Base-by-base conservation (phyloP, 352 stramenopile genomes). In the Phytophthora hibernalis region DNA sequence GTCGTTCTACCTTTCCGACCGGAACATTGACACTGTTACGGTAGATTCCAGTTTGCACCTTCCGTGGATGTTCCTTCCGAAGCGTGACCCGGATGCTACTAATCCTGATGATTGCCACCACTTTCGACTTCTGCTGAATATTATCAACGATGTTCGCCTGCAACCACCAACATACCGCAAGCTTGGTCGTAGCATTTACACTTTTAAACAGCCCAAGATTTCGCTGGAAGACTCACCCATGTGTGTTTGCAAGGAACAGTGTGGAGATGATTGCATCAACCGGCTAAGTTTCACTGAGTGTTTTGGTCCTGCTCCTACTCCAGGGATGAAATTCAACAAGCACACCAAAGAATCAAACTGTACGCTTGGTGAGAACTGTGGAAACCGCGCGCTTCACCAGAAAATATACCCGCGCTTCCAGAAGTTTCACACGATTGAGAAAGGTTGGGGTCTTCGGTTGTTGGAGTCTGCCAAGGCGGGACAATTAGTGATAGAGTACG, bases 231-330 rank as follows among this genome's bases (percentile, higher is more conserved):
- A 96, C 54, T 69, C 83, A 11, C 86, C 89, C 5, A 78, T 86
- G 73, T 96, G 89, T 63, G 63, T 90, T 3, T 96, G 89, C 73
- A 95, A 79, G 54, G 66, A 79, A n/a, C 53, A 43, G 15, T 98
- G 95, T 55, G 90, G 78, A 47, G 94, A 98, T 18, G 71, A 97
- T 54, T 98, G 95, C 65, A 97, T 98, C 57, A 98, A 98, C 61
- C 85, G 92, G 1, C 58, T 97, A 31, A 93, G 88, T 53, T 96
- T 97, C 62, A 94, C 90, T 3, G 95, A 98, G 77, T 98, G 95
- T 61, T 92, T 93, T 57, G 93, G 92, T 0, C 77, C 87, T 20
- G 83, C 85, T 21, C 77, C 82, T 5, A 80, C 70, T 35, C 69
- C 76, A 5, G 81, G 82, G 1, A 76, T 79, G 63, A 91, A 92